Conservation (phyloP, 129 eudicot genomes). For the Artemisia argyi region DNA sequence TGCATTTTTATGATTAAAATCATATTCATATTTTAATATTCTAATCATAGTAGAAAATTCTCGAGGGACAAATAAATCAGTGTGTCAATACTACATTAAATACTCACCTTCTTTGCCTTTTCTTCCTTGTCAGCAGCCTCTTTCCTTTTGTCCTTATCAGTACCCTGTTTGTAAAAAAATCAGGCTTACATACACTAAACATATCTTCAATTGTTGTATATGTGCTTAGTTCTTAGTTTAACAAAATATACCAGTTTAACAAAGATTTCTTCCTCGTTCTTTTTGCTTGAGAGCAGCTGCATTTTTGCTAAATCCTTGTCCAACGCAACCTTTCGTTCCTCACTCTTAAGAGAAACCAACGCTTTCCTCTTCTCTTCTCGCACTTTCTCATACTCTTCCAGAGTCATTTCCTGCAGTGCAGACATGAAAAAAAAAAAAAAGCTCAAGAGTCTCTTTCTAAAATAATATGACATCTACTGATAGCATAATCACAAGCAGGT, state of each 20-base stretch:
- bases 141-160: slow-evolving; percentile 77
- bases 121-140: slow-evolving; percentile 86
- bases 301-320: slow-evolving; percentile 74
- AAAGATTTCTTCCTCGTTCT: slow-evolving; percentile 75
- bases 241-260: slow-evolving; percentile 56
- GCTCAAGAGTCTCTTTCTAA: neutral
- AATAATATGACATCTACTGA: neutral
- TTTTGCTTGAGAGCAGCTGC: slow-evolving; percentile 84
- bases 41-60: too few relatives aligned
- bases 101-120: slow-evolving; percentile 60
- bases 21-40: too few relatives aligned
- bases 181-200: neutral
- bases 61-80: neutral
- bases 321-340: slow-evolving; percentile 65
- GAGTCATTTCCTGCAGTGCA: slow-evolving; percentile 69
- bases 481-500: neutral
- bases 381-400: slow-evolving; percentile 91
- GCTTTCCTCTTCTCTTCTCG: slow-evolving; percentile 89
- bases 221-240: neutral
- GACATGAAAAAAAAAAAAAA: neutral
- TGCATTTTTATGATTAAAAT: too few relatives aligned
- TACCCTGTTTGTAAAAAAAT: slow-evolving; percentile 43
- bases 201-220: neutral
- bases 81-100: too few relatives aligned
- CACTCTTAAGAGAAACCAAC: slow-evolving; percentile 48